phyloP scores from a whole-genome alignment of 345 rosid genomes.

The Draba incana region DNA sequence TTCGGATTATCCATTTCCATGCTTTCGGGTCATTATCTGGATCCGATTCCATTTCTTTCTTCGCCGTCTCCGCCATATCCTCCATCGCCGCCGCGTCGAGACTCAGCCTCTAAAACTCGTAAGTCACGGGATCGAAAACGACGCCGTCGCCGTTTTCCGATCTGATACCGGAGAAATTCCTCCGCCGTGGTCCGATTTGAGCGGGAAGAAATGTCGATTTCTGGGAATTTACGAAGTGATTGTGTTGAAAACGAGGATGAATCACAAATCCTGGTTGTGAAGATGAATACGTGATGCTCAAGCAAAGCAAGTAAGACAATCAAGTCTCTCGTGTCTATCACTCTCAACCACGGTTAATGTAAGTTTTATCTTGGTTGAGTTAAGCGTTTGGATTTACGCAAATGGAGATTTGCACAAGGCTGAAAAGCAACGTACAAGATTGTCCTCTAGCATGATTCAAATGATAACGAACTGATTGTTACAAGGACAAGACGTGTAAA shows the following conservation, averaged over 20 bases:
- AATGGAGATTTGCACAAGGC: no score
- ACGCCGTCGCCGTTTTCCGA: conserved; percentile 35
- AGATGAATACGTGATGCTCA: no score
- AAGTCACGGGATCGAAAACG: conserved; percentile 59
- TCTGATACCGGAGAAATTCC: conserved; percentile 34
- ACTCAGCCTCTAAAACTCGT: conserved; percentile 64
- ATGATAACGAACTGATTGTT: no score
- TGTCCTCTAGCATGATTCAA: no score
- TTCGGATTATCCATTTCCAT: conserved; percentile 90
- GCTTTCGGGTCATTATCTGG: conserved; percentile 62
- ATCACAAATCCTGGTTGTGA: conserved; percentile 37
- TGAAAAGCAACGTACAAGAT: no score
- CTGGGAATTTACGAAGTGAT: not conserved
- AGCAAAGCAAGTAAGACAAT: no score
- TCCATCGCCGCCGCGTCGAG: conserved; percentile 71
- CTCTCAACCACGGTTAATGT: no score
- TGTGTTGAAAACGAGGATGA: conserved; percentile 19
- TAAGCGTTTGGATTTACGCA: no score
- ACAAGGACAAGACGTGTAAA: no score
- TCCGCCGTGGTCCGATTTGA: conserved; percentile 9
- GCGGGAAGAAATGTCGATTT: conserved; percentile 5
- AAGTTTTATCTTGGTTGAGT: no score
- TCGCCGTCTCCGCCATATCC: conserved; percentile 67
- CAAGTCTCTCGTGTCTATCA: no score
- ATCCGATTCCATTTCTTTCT: conserved; percentile 44